Evolutionary conservation across 176 grass and related monocot species (phyloP).

Genomic region (Miscanthus lutarioriparius): DNA sequence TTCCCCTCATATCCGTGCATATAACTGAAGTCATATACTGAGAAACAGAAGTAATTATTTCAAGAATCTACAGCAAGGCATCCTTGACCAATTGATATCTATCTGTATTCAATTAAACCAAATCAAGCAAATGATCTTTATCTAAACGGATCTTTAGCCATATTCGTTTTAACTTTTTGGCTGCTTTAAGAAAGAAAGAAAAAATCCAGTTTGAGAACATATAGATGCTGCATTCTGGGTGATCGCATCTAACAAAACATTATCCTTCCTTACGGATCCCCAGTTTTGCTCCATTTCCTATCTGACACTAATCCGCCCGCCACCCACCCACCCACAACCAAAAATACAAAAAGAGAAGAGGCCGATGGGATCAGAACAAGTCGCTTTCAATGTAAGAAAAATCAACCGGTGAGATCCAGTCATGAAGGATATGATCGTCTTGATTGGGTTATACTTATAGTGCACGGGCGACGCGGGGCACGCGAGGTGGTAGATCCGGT

Average conservation of each 20-base stretch:
- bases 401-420: slow-evolving; percentile 39
- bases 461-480: slow-evolving; percentile 81
- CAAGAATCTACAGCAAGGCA: neutral
- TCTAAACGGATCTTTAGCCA: neutral
- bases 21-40: neutral
- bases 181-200: neutral
- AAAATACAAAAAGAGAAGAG: neutral
- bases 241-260: neutral
- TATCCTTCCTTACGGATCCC: neutral
- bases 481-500: slow-evolving; percentile 93
- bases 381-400: slow-evolving; percentile 25
- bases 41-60: neutral
- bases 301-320: neutral
- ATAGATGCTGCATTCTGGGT: neutral
- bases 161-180: neutral
- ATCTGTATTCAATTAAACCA: neutral
- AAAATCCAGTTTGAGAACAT: neutral
- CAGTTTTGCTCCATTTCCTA: neutral
- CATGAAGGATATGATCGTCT: slow-evolving; percentile 73
- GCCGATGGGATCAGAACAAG: slow-evolving; percentile 7
- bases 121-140: neutral
- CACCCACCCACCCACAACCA: neutral
- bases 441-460: slow-evolving; percentile 92
- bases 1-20: neutral
- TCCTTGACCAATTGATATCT: neutral